phyloP scores from a whole-genome alignment of 139 green algal genomes.

The Dunaliella sp. region DNA sequence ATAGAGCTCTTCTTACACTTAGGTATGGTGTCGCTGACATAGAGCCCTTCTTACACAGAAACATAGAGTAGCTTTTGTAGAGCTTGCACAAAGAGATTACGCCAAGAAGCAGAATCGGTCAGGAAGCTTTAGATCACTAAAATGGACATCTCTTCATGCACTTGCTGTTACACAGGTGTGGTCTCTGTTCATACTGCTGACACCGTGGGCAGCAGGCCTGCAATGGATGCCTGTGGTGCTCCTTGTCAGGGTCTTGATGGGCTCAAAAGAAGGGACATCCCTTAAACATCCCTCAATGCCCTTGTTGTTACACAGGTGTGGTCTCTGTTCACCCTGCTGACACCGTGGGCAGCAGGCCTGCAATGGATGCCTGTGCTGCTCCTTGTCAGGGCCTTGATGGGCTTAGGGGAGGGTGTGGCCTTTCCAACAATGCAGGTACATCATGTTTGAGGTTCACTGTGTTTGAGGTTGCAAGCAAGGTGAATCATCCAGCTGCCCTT shows the following conservation, averaged over 20 bases:
- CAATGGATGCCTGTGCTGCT: slow-evolving; percentile 37
- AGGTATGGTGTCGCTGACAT: too few species aligned
- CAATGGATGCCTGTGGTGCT: slow-evolving; percentile 36
- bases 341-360: slow-evolving; percentile 54
- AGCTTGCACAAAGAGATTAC: too few species aligned
- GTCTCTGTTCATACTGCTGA: slow-evolving; percentile 74
- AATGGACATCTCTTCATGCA: background rate
- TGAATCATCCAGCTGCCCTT: background rate
- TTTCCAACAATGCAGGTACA: slow-evolving; percentile 78
- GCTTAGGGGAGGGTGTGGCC: slow-evolving; percentile 75
- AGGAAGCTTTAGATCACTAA: background rate
- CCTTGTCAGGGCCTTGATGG: slow-evolving; percentile 58
- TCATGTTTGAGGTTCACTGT: too few species aligned
- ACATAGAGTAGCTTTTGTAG: background rate
- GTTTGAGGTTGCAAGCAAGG: too few species aligned
- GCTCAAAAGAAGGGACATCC: slow-evolving; percentile 61
- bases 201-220: slow-evolving; percentile 53
- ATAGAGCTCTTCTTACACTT: too few species aligned
- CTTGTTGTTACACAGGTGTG: slow-evolving; percentile 39
- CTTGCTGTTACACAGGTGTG: slow-evolving; percentile 39
- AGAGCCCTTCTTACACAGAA: background rate
- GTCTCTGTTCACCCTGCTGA: slow-evolving; percentile 74
- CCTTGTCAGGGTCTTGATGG: slow-evolving; percentile 57
- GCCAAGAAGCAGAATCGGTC: too few species aligned
- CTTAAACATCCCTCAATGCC: background rate